phyloP scores from a whole-genome alignment of 1,139 yeast species.

The Kluyveromyces sp. region DNA sequence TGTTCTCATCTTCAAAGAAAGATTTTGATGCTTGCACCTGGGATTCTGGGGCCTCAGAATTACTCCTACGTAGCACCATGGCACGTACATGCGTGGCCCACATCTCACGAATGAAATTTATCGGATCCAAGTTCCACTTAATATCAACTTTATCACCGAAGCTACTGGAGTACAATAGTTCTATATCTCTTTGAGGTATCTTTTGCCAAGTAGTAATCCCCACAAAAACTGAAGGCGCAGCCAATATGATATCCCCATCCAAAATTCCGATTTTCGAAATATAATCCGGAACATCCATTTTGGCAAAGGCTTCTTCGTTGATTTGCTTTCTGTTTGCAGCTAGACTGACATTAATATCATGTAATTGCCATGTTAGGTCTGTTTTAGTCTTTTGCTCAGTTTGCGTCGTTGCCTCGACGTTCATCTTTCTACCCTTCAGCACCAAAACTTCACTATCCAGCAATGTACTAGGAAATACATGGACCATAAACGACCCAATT shows the following conservation, averaged over 20 bases:
- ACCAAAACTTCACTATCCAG: conserved; percentile 69
- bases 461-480: conserved; percentile 71
- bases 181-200: conserved; percentile 43
- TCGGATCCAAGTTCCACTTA: conserved; percentile 88
- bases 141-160: conserved; percentile 89
- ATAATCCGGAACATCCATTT: conserved; percentile 48
- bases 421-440: conserved; percentile 45
- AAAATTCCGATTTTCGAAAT: conserved; percentile 51
- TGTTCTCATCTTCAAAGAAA: conserved; percentile 31
- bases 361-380: conserved; percentile 42
- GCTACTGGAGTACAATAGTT: conserved; percentile 58
- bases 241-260: conserved; percentile 71
- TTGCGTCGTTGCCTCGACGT: conserved; percentile 52
- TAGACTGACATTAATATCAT: conserved; percentile 58
- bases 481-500: conserved; percentile 49
- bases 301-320: conserved; percentile 42
- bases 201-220: conserved; percentile 71
- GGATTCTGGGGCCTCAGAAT: conserved; percentile 21
- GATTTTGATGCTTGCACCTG: conserved; percentile 15
- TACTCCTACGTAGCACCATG: conserved; percentile 42
- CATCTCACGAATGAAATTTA: conserved; percentile 89
- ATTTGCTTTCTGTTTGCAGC: conserved; percentile 44
- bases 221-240: conserved; percentile 68
- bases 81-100: conserved; percentile 70
- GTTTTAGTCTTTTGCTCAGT: conserved; percentile 44